phyloP scores from a whole-genome alignment of 768 basidiomycete genomes.

The Clitopilus passeckerianus region DNA sequence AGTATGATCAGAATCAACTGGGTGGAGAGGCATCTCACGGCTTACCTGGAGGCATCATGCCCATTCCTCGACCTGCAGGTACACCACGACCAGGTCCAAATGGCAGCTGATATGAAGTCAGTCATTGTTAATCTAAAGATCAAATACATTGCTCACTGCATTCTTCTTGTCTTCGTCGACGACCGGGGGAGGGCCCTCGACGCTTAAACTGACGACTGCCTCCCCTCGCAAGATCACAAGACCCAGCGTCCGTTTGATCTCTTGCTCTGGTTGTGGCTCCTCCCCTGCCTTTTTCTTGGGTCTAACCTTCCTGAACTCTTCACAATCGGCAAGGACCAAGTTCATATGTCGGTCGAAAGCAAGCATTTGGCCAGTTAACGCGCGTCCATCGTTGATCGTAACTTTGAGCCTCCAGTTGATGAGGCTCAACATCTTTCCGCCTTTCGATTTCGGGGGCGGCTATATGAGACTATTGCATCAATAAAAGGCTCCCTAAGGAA shows the following conservation, averaged over 20 bases:
- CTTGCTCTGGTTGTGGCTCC: conserved; percentile 76
- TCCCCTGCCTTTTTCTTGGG: conserved; percentile 89
- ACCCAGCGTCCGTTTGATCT: conserved; percentile 96
- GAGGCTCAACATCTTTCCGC: conserved; percentile 96
- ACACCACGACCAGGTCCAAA: conserved; percentile 91
- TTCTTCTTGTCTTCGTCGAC: conserved; percentile 88
- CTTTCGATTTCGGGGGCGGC: conserved; percentile 96
- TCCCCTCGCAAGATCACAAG: conserved; percentile 96
- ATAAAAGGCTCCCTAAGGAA: not conserved
- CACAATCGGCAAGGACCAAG: conserved; percentile 95
- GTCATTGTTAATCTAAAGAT: conserved; percentile 9
- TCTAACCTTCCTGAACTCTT: conserved; percentile 91
- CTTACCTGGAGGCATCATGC: conserved; percentile 86
- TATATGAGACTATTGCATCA: conserved; percentile 24
- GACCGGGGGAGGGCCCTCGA: conserved; percentile 93
- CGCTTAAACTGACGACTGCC: conserved; percentile 90
- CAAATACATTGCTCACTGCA: conserved; percentile 40
- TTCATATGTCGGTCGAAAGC: conserved; percentile 99
- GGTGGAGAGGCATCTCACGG: conserved; percentile 10
- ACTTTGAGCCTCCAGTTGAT: conserved; percentile 98
- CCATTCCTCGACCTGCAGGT: conserved; percentile 96
- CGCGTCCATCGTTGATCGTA: conserved; percentile 95
- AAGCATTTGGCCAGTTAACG: conserved; percentile 96
- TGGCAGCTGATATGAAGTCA: conserved; percentile 50
- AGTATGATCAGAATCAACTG: conserved; percentile 11